A percentile compares a stretch with the other conserved stretches of the same genome.
phyloP scores from a whole-genome alignment of 2,329 filamentous ascomycete genomes.

The Claviceps lovelessii region DNA sequence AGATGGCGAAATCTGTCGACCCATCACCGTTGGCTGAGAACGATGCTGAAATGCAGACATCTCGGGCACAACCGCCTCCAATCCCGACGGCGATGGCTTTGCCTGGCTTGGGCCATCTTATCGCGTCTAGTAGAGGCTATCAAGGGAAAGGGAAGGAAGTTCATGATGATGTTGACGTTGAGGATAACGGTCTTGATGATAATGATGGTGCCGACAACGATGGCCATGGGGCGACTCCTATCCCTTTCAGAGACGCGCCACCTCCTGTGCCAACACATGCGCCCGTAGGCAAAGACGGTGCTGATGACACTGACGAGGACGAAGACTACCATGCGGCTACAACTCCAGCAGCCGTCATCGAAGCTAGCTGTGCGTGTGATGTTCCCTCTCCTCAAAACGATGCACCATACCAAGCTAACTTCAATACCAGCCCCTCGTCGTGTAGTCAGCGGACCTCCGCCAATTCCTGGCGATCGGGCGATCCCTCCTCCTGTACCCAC shows the following conservation, averaged over 20 bases:
- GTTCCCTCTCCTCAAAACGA: not conserved
- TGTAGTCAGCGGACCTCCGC: slow-evolving; percentile 25
- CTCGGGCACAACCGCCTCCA: slow-evolving; percentile 32
- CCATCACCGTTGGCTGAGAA: slow-evolving; percentile 21
- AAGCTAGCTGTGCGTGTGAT: slow-evolving; percentile 8
- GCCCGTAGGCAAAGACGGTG: slow-evolving; percentile 5
- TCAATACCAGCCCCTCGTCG: slow-evolving; percentile 18
- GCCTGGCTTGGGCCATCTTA: slow-evolving; percentile 55
- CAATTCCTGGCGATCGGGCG: slow-evolving; percentile 36
- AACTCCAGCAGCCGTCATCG: slow-evolving; percentile 19
- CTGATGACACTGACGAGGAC: slow-evolving; percentile 21
- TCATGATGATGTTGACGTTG: not conserved
- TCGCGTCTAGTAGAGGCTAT: slow-evolving; percentile 27
- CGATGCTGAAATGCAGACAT: slow-evolving; percentile 27
- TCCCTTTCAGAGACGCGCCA: slow-evolving; percentile 13
- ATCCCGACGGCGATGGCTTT: slow-evolving; percentile 49
- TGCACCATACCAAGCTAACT: slow-evolving; percentile 13
- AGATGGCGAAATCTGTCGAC: slow-evolving; percentile 28
- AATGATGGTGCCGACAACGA: not conserved
- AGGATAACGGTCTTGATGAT: not conserved
- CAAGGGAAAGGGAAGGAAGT: slow-evolving; percentile 18
- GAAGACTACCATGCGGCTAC: slow-evolving; percentile 22
- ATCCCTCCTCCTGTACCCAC: slow-evolving; percentile 43
- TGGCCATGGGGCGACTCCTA: slow-evolving; percentile 3
- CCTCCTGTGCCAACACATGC: slow-evolving; percentile 16